A percentile compares a stretch with the other conserved stretches of the same genome.
These are phyloP conservation scores for Allantophomopsis cytisporea DNA, from an alignment of 2,329 filamentous ascomycete species.

Conservation along the genomic window DNA sequence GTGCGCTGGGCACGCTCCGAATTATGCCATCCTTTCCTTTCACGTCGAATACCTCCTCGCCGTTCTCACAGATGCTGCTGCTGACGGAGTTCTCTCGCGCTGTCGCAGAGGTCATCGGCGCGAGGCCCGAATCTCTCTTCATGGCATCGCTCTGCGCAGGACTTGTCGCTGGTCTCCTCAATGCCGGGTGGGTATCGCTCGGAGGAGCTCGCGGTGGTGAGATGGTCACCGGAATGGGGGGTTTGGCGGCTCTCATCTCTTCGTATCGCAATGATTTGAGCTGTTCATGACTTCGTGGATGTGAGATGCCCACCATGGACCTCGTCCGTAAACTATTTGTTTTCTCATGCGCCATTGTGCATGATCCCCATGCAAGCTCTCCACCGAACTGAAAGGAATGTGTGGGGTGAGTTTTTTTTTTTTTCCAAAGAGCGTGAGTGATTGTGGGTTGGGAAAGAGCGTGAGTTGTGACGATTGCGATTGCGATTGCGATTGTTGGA, in stretches of 20 bases:
- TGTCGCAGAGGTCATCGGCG: conserved; percentile 29
- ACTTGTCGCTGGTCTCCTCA: conserved; percentile 7
- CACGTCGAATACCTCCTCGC: neutral
- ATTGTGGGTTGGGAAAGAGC: no score
- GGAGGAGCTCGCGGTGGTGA: conserved; percentile 14
- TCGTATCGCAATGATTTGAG: conserved; percentile 46
- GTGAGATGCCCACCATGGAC: conserved; percentile 1
- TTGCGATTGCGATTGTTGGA: no score
- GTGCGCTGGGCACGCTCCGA: neutral
- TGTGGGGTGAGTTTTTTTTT: no score
- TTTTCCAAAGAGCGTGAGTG: no score
- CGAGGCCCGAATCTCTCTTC: conserved; percentile 42
- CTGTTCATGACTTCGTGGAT: conserved; percentile 7
- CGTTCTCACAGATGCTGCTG: conserved; percentile 8
- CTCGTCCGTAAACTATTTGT: neutral
- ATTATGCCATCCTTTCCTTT: neutral
- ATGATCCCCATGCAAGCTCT: neutral
- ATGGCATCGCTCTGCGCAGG: conserved; percentile 20
- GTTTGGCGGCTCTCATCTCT: conserved; percentile 41
- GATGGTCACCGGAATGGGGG: conserved; percentile 32
- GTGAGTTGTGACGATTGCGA: no score
- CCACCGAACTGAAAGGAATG: no score
- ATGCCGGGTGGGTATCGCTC: conserved; percentile 14
- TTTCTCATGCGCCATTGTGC: conserved; percentile 2
- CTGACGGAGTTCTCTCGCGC: conserved; percentile 26